Conservation (phyloP, 179 eudicot genomes). For the Pouteria campechiana region DNA sequence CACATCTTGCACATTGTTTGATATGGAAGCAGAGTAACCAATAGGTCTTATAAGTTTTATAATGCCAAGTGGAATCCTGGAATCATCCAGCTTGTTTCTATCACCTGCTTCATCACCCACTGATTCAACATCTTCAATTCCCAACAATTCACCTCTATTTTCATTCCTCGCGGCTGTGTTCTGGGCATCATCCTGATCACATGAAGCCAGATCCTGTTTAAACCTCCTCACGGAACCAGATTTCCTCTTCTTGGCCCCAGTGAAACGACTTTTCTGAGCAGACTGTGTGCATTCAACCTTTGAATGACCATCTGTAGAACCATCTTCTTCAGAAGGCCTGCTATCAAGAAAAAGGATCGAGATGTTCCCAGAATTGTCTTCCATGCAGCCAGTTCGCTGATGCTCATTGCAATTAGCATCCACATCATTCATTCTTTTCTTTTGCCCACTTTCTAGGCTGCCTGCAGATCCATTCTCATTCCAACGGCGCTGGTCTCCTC, state of each 20-base stretch:
- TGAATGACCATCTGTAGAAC: conserved; percentile 22
- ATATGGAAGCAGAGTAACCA: conserved; percentile 50
- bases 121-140: conserved; percentile 8
- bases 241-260: conserved; percentile 80
- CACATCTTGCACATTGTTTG: conserved; percentile 54
- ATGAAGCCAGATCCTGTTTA: conserved; percentile 25
- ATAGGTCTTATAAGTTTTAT: conserved; percentile 68
- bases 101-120: conserved; percentile 24
- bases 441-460: conserved; percentile 21
- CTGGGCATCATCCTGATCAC: conserved; percentile 14
- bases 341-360: conserved; percentile 19
- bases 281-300: conserved; percentile 33
- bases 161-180: conserved; percentile 11
- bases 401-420: conserved; percentile 19
- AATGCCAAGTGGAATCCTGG: conserved; percentile 32
- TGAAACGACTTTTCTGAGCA: conserved; percentile 37
- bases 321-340: conserved; percentile 21
- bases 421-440: conserved; percentile 26
- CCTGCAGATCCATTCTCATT: conserved; percentile 11
- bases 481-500: too few species aligned
- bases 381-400: conserved; percentile 8
- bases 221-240: conserved; percentile 87
- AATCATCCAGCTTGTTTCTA: conserved; percentile 31
- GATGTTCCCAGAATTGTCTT: conserved; percentile 9
- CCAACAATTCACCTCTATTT: conserved; percentile 16